These are phyloP conservation scores for Geum urbanum DNA, from an alignment of 306 rosid genomes.

Conservation along the genomic window DNA sequence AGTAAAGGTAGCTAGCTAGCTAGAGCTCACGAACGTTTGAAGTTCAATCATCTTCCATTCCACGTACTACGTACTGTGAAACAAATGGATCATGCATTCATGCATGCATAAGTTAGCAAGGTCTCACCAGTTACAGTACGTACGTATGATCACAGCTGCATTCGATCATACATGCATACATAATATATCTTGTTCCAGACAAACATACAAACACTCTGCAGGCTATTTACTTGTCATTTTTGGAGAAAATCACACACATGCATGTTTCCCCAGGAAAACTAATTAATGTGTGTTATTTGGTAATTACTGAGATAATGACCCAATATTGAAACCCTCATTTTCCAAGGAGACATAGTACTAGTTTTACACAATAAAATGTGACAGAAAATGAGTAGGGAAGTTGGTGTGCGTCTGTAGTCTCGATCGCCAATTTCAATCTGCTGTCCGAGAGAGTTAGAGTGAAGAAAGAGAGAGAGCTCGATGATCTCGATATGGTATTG, in stretches of 20 bases:
- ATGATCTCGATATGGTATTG: slow-evolving; percentile 9
- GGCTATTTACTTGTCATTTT: slow-evolving; percentile 44
- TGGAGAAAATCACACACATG: slow-evolving; percentile 26
- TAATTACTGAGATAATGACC: slow-evolving; percentile 54
- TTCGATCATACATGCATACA: not conserved
- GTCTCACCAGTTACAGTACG: not conserved
- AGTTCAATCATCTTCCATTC: no score
- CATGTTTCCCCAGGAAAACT: slow-evolving; percentile 36
- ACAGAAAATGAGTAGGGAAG: slow-evolving; percentile 17
- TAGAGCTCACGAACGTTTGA: no score
- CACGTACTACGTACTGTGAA: not conserved
- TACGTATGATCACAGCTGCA: not conserved
- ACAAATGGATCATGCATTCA: not conserved
- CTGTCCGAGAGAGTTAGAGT: not conserved
- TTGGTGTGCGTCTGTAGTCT: slow-evolving; percentile 18
- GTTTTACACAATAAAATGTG: slow-evolving; percentile 22
- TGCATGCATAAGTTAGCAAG: not conserved
- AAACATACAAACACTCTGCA: slow-evolving; percentile 52
- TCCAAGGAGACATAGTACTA: slow-evolving; percentile 31
- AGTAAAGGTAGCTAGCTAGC: no score
- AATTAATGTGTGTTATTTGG: slow-evolving; percentile 24
- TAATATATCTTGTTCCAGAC: slow-evolving; percentile 21
- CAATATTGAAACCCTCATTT: slow-evolving; percentile 39
- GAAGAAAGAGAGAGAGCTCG: not conserved
- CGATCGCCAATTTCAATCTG: slow-evolving; percentile 2